Base-by-base conservation (phyloP, 139 green algal genomes). In the Closterium sp. region DNA sequence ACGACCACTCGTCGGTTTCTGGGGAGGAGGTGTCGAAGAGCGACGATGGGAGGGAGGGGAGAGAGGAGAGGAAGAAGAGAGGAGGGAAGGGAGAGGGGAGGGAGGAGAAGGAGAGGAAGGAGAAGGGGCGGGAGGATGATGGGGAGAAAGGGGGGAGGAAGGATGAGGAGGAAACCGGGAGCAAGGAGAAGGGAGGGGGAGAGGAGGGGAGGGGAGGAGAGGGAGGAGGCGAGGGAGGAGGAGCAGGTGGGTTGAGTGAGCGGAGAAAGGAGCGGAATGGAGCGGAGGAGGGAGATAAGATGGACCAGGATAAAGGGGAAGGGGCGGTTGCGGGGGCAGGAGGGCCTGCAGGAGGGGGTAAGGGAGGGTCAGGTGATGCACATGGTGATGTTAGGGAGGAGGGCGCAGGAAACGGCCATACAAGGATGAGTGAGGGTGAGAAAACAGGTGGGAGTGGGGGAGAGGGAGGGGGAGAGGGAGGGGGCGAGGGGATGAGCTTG, bases 371-470 rank as follows among this genome's bases (percentile, higher is more conserved):
- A 64, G 86, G 31, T 19, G 30, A n/a, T 34, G 86, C 30, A 30
- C 21, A 12, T 33, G 32, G 21, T 2, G 31, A n/a, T 35, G 86
- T 33, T 10, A 84, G 9, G 66, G 86, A 34, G 32, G 66, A 33
- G 8, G 32, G 30, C n/a, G 66, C 35, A 89, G 32, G 30, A 33
- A 84, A 55, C 55, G 30, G 83, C 2, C n/a, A 12, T 12, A 19
- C 81, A 55, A 89, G 32, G 66, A 55, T 12, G 86, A 89, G 86
- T 84, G 32, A 84, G 32, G 30, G 86, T 84, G 86, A 89, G 32
- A 84, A 33, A 23, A 33, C 55, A 55, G 66, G 9, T 33, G 32
- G 30, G 30, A 89, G 32, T 84, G 32, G 16, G 32, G 66, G 86
- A 84, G 32, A 89, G 32, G 66, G 86, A 84, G 32, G 16, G 32